Conservation (phyloP, 768 basidiomycete genomes). For the Lactarius hatsudake region DNA sequence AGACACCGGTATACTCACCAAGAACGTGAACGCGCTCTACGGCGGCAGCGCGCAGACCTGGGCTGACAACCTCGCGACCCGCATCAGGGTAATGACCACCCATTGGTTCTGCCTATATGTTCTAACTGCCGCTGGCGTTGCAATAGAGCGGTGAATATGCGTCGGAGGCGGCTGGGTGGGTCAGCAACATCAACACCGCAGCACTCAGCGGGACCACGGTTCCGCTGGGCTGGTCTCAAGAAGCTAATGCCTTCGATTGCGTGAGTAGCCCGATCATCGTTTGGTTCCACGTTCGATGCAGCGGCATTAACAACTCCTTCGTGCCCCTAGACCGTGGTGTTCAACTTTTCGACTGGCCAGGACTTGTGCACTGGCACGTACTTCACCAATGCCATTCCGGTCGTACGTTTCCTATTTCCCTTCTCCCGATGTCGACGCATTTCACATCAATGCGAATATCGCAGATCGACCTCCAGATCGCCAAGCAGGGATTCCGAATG, state of each 20-base stretch:
- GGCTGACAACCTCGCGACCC: constrained; percentile 39
- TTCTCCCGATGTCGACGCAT: background rate
- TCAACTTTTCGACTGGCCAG: constrained; percentile 29
- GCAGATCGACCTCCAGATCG: constrained; percentile 34
- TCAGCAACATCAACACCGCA: constrained; percentile 32
- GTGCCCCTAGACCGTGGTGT: constrained; percentile 28
- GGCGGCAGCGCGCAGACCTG: constrained; percentile 32
- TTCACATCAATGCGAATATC: background rate
- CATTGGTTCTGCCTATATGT: no score
- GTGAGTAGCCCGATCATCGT: constrained; percentile 25
- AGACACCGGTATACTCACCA: constrained; percentile 29
- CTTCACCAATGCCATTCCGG: constrained; percentile 29
- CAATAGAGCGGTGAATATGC: constrained; percentile 32
- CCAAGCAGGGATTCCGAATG: constrained; percentile 32
- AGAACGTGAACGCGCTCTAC: constrained; percentile 28
- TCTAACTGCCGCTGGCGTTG: background rate
- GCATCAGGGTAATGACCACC: constrained; percentile 39
- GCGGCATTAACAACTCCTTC: background rate
- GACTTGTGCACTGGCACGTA: constrained; percentile 33
- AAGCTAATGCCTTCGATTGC: constrained; percentile 33
- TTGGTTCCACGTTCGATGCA: background rate
- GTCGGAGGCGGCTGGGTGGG: constrained; percentile 31
- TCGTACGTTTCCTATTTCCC: constrained; percentile 19
- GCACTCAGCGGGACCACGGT: constrained; percentile 33
- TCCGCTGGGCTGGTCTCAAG: constrained; percentile 34